A percentile compares a stretch with the other conserved stretches of the same genome.
Evolutionary conservation across 2,329 filamentous ascomycete genomes (phyloP).

Genomic region (Clonostachys rosea): DNA sequence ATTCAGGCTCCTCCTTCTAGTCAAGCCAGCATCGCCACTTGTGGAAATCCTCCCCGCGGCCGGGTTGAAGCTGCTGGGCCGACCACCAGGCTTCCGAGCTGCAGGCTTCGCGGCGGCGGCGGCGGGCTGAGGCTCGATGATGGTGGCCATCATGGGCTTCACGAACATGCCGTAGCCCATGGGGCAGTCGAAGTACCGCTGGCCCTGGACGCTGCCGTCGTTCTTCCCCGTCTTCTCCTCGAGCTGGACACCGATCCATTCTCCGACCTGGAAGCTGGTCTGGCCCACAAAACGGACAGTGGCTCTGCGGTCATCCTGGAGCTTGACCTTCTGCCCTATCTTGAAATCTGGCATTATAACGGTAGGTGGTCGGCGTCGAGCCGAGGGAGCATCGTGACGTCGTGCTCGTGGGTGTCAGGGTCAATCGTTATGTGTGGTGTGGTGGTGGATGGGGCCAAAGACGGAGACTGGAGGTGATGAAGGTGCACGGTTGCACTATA

Average conservation of each 20-base stretch:
- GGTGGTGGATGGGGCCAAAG: neutral
- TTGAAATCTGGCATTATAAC: conserved; percentile 51
- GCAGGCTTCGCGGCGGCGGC: conserved; percentile 20
- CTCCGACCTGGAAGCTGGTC: conserved; percentile 74
- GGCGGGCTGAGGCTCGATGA: conserved; percentile 34
- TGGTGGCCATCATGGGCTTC: conserved; percentile 62
- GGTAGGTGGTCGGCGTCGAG: conserved; percentile 8
- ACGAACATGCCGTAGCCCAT: conserved; percentile 82
- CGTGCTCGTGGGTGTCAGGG: neutral
- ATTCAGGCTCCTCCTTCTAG: conserved; percentile 65
- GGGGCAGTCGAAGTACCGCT: conserved; percentile 83
- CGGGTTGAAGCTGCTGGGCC: conserved; percentile 45
- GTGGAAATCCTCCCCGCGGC: conserved; percentile 31
- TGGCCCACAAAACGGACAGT: conserved; percentile 77
- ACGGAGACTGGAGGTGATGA: neutral
- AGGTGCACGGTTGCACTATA: neutral
- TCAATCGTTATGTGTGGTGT: neutral
- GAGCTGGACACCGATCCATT: conserved; percentile 89
- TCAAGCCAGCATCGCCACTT: conserved; percentile 45
- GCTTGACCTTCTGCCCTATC: conserved; percentile 71
- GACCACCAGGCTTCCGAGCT: conserved; percentile 29
- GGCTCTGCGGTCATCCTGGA: conserved; percentile 72
- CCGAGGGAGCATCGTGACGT: conserved; percentile 23
- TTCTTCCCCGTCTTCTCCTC: conserved; percentile 84
- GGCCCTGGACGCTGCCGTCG: conserved; percentile 83